Conservation (phyloP, 768 basidiomycete species). For the Lactarius quietus region DNA sequence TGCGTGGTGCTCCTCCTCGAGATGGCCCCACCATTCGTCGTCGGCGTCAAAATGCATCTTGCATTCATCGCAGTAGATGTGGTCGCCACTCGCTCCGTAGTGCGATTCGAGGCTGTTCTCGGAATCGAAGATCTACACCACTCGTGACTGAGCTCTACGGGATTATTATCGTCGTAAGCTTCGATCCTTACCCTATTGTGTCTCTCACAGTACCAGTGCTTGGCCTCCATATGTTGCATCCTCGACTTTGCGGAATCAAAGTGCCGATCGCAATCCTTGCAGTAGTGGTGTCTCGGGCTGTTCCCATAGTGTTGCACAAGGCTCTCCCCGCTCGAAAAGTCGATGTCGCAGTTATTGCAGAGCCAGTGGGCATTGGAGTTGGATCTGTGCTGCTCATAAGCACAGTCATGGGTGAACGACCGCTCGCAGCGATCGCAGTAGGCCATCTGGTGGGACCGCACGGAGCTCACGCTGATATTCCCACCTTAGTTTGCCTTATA, state of each 20-base stretch:
- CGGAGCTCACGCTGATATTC: background rate
- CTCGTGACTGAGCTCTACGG: background rate
- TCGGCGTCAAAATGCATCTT: conserved; percentile 1
- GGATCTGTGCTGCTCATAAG: background rate
- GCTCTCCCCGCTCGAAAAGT: conserved; percentile 4
- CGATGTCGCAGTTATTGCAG: conserved; percentile 2
- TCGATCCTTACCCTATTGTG: background rate
- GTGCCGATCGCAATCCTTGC: conserved; percentile 6
- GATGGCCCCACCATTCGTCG: conserved; percentile 5
- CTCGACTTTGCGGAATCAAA: background rate
- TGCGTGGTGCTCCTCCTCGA: conserved; percentile 1
- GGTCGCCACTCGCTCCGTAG: conserved; percentile 31
- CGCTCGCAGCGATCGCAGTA: conserved; percentile 12
- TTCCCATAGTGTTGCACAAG: conserved; percentile 1
- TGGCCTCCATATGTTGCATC: conserved; percentile 6
- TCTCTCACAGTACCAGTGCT: conserved; percentile 11
- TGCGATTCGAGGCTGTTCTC: conserved; percentile 45
- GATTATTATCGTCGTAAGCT: background rate
- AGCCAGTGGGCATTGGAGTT: conserved; percentile 1
- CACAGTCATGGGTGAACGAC: background rate
- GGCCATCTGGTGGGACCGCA: conserved; percentile 3
- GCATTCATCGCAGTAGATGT: conserved; percentile 4
- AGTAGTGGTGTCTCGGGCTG: conserved; percentile 6
- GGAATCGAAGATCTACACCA: conserved; percentile 37
- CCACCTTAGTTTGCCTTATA: background rate